Evolutionary conservation across 2,329 filamentous ascomycete genomes (phyloP), one percentile per base, ranked within the genome.

Genomic region (Scytalidium sp.): DNA sequence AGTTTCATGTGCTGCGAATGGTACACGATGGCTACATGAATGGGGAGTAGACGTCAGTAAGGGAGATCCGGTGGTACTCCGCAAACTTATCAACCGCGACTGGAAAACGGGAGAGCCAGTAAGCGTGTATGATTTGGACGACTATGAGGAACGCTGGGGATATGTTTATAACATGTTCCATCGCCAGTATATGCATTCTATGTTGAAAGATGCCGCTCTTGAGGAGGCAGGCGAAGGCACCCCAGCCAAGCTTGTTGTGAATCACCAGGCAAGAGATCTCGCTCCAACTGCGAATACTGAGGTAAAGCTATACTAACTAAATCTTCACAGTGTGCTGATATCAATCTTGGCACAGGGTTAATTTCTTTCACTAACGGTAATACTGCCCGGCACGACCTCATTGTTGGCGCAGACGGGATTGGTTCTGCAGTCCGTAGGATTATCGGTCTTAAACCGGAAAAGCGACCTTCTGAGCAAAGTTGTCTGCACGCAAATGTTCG

Each of bases 81-180:
- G 72, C 64, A 83, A 81, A 60, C 74, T 88, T 43, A 87, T 88
- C 69, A 85, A 83, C 65, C 77, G 78, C 3, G 83, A 87, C 65
- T 87, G 84, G 84, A 77, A 80, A 63, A 87, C 83, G 1, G 84
- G 84, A 0, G 79, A 87, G 67, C 77, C 80, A 0, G 76, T 83
- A 19, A 85, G 76, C 54, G 79, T 83, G 1, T 85, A 84, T 57
- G 75, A 79, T 55, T 66, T 88, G n/a, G 75, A 69, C 5, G 83
- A 87, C 60, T 87, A 87, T 48, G 77, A 86, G 63, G 61, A 80
- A 68, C 71, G 70, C 41, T 87, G 82, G 81, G 83, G 83, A 3
- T 76, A 81, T 63, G 75, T 79, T 0, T 85, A 86, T 63, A 81
- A 86, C 64, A 85, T 85, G 81, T 87, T 87, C 56, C 84, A 87